Base-by-base conservation (phyloP, 148 eudicot species). In the Pharnaceum exiguum region DNA sequence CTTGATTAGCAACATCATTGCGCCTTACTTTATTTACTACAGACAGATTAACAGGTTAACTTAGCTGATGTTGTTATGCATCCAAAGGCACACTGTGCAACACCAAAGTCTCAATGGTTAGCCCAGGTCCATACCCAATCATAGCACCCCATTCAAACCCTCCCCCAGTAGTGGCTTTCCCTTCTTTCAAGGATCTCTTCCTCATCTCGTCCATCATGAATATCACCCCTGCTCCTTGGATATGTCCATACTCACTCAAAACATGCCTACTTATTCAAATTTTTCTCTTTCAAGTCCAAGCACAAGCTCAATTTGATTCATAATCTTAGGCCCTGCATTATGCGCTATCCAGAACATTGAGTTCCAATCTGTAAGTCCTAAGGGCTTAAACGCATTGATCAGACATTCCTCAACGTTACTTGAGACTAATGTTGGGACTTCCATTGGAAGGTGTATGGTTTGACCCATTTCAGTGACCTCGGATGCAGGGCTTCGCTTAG, bases 101-200 rank as follows among this genome's bases (percentile, higher is more conserved):
- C 22, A 39, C 43, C 21, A 62, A 29, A 17, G 38, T 38, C 66
- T 62, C 57, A 6, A 62, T 47, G 51, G 49, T 62, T 15, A 62
- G 27, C 15, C 66, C 56, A 5, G 66, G 66, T 17, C 66, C 66
- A 10, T 49, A 48, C 7, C 57, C 66, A 27, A 48, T 10, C 52
- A 48, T 48, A 3, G 26, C 52, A 48, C 52, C 52, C 52, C 52
- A 48, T 3, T 49, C 66, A 19, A 50, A 49, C 12, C 66, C 56
- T 37, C 32, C 22, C 21, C 66, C 66, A 9, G 66, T 62, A 10
- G 66, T 62, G 5, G 35, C 9, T 17, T 36, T 47, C 18, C 66
- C 57, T 36, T 62, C 17, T 13, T 52, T 47, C 2, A 62, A 0
- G 1, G 66, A 62, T 17, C 66, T 25, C 48, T 62, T 62, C 23